A percentile compares a stretch with the other conserved stretches of the same genome.
These are phyloP conservation scores for Microdochium paspali DNA, from an alignment of 2,329 filamentous ascomycete genomes.

Conservation along the genomic window DNA sequence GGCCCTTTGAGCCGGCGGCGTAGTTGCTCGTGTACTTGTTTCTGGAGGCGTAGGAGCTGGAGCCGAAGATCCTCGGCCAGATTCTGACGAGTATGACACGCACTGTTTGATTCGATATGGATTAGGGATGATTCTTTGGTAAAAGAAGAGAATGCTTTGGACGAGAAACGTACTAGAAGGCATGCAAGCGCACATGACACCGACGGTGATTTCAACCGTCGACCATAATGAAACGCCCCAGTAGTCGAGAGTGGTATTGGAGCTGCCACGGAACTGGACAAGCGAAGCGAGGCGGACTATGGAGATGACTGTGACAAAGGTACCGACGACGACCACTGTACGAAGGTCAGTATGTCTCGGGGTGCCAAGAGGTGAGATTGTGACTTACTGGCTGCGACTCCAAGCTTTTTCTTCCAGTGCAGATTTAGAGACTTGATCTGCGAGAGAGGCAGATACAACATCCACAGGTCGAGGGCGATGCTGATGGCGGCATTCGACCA, in stretches of 20 bases:
- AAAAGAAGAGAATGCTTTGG: neutral
- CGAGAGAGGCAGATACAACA: slow-evolving; percentile 31
- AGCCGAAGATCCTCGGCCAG: slow-evolving; percentile 3
- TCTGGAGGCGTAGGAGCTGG: neutral
- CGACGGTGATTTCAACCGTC: slow-evolving; percentile 22
- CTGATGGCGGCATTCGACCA: slow-evolving; percentile 28
- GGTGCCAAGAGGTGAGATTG: neutral
- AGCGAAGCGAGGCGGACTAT: slow-evolving; percentile 20
- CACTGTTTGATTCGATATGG: neutral
- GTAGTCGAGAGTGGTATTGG: slow-evolving; percentile 20
- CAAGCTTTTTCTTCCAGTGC: slow-evolving; percentile 37
- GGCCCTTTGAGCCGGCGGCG: neutral
- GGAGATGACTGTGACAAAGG: slow-evolving; percentile 24
- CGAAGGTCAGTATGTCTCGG: neutral
- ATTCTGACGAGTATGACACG: slow-evolving; percentile 4
- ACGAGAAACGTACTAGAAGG: slow-evolving; percentile 6
- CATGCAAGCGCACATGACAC: slow-evolving; percentile 24
- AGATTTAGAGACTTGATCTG: slow-evolving; percentile 29
- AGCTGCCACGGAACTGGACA: slow-evolving; percentile 16
- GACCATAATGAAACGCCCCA: slow-evolving; percentile 20
- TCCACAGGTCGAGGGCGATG: slow-evolving; percentile 30
- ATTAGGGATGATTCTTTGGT: too few relatives aligned
- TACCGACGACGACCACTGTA: slow-evolving; percentile 33
- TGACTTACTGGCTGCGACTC: slow-evolving; percentile 24
- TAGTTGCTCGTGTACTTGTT: neutral